Evolutionary conservation across 2,329 filamentous ascomycete species (phyloP), one percentile per base, ranked within the genome.

Genomic region (Epichloe baconii): DNA sequence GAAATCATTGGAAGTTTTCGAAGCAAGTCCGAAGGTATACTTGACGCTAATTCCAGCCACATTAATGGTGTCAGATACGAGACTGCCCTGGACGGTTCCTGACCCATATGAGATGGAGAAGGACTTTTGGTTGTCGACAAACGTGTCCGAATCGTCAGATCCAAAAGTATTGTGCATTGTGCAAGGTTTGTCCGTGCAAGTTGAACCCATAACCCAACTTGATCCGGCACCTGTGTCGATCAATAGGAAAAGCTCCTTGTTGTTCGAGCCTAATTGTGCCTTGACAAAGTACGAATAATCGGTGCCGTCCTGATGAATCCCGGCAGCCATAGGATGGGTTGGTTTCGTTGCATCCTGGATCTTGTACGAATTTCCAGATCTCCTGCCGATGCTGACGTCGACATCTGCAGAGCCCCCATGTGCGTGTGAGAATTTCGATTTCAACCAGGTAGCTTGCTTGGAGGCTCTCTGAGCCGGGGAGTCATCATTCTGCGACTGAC

Each of bases 161-260:
- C 85, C 84, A 61, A 88, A 91, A 0, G 76, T 80, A 59, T 80
- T 80, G 64, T 95, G 89, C 57, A 74, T 71, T 34, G 68, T 63
- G 64, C 89, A 95, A 4, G 86, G 78, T 23, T 73, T 66, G 3
- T 79, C 80, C 15, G 65, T 73, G 69, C 89, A 95, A 50, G 75
- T 69, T 15, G 79, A 72, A 34, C 83, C 79, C 79, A 93, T 93
- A 19, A 95, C 79, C 89, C 89, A 95, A 12, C 83, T 88, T 52
- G 86, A 88, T 21, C 78, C 78, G 40, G 81, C 80, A 26, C 82
- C 82, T 7, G 81, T 83, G 62, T 85, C 82, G 52, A 85, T 67
- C 26, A 85, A 72, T 75, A 85, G 77, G 57, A 77, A 78, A 57
- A 84, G 57, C 2, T 72, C 62, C 56, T 76, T 78, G 42, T 66